These are phyloP conservation scores for Bombardia bombarda DNA, from an alignment of 495 filamentous ascomycete genomes.

Conservation along the genomic window DNA sequence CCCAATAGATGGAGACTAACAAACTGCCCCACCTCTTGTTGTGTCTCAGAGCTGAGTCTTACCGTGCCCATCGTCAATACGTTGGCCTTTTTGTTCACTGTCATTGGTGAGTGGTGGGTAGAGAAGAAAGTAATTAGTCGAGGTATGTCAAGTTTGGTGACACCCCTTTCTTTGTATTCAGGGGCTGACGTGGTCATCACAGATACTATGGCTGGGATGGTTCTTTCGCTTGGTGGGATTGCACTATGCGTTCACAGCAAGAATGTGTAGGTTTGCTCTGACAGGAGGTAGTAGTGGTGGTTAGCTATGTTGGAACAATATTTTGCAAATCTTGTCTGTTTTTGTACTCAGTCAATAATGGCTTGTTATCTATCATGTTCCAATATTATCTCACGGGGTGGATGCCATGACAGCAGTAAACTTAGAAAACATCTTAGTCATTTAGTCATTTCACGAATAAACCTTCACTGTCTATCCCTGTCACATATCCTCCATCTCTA, in stretches of 20 bases:
- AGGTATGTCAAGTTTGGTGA: constrained; percentile 44
- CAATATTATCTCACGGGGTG: no score
- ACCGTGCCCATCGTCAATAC: constrained; percentile 95
- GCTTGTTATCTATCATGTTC: no score
- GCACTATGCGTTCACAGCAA: constrained; percentile 75
- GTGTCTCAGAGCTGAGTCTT: constrained; percentile 65
- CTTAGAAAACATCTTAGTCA: no score
- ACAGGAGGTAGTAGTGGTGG: no score
- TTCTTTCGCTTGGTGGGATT: constrained; percentile 72
- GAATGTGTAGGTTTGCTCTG: constrained; percentile 12
- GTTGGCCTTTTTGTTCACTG: constrained; percentile 89
- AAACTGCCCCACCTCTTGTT: neutral
- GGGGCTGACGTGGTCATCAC: constrained; percentile 1
- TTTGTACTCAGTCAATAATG: no score
- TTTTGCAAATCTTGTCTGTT: neutral
- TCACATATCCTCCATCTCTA: no score
- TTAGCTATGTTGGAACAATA: neutral
- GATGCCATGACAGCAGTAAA: no score
- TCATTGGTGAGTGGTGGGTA: constrained; percentile 90
- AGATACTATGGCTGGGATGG: constrained; percentile 90
- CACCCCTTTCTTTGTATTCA: no score
- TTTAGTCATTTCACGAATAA: no score
- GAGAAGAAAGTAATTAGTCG: constrained; percentile 80
- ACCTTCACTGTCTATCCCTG: no score
- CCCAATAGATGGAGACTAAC: no score